Base-by-base conservation (phyloP, 2,329 filamentous ascomycete species). In the Exophiala lecanii-corni region DNA sequence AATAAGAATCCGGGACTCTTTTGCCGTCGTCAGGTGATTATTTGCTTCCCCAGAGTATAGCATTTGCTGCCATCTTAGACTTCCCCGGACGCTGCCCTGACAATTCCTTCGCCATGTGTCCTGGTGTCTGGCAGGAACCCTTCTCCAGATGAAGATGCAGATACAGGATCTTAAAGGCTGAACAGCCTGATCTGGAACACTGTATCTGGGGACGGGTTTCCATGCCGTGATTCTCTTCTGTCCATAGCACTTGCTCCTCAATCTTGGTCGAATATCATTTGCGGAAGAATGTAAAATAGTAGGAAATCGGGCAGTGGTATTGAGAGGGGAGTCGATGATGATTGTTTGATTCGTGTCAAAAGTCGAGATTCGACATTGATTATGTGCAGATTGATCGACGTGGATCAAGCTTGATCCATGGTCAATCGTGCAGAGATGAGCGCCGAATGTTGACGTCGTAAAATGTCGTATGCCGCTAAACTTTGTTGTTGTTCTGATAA, bases 11-110 rank as follows among this genome's bases (percentile, higher is more conserved):
- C 13, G 37, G 13, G 45, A 38, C 41, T 45, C 25, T 20, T 32
- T 36, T 39, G 41, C 35, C 26, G 37, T 19, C 35, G 39, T 39
- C 33, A 20, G 16, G 35, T 49, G 43, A 51, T 51, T 51, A 51
- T 49, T 45, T 46, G 42, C 37, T 43, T 43, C 40, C n/a, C 38
- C 48, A 43, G 43, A 43, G 44, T 39, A 43, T 13, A 43, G 30
- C 42, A 49, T 44, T 50, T 41, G 43, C 49, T 51, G 45, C 23
- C 12, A 36, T 35, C 45, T 44, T 49, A 41, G 36, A 41, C 54
- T 25, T 50, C 53, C 50, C 49, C 52, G 44, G 50, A 54, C 49
- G 50, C 54, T n/a, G 49, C 48, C 54, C 47, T 55, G 33, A 51
- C 54, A 56, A 41, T 37, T 54, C 54, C 50, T 44, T 44, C 54